These are phyloP conservation scores for Poa annua DNA, from an alignment of 176 grass and related monocot species.

Conservation along the genomic window DNA sequence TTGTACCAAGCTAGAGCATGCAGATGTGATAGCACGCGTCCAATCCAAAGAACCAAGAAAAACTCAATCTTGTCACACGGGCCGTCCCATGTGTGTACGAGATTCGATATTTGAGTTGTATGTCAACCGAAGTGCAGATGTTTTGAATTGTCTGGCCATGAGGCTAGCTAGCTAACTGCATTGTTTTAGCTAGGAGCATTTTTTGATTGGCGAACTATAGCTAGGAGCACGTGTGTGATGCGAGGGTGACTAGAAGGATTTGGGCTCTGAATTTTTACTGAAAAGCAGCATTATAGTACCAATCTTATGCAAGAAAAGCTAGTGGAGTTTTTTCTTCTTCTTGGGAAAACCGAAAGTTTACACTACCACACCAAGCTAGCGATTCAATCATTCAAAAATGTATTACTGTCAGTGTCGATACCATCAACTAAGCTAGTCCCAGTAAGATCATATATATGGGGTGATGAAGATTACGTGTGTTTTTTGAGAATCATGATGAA, in stretches of 20 bases:
- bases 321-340: slow-evolving; percentile 14
- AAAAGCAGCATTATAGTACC: slow-evolving; percentile 26
- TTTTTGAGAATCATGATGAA: too few relatives aligned
- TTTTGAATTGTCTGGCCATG: slow-evolving; percentile 18
- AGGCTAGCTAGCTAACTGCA: not conserved
- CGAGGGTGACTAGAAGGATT: slow-evolving; percentile 46
- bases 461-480: too few relatives aligned
- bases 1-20: not conserved
- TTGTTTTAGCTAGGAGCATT: too few relatives aligned
- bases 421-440: not conserved
- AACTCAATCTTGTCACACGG: slow-evolving; percentile 40
- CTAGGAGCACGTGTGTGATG: slow-evolving; percentile 19
- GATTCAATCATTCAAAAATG: not conserved
- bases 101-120: not conserved
- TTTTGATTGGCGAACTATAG: not conserved
- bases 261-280: slow-evolving; percentile 38
- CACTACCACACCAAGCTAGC: slow-evolving; percentile 10
- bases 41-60: slow-evolving; percentile 38
- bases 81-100: slow-evolving; percentile 24
- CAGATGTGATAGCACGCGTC: slow-evolving; percentile 4
- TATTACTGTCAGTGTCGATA: too few relatives aligned
- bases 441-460: not conserved
- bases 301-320: slow-evolving; percentile 37
- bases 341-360: slow-evolving; percentile 51
- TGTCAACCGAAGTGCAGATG: slow-evolving; percentile 6